Evolutionary conservation across 352 stramenopile species (phyloP).

Genomic region (Phytophthora tentaculata): DNA sequence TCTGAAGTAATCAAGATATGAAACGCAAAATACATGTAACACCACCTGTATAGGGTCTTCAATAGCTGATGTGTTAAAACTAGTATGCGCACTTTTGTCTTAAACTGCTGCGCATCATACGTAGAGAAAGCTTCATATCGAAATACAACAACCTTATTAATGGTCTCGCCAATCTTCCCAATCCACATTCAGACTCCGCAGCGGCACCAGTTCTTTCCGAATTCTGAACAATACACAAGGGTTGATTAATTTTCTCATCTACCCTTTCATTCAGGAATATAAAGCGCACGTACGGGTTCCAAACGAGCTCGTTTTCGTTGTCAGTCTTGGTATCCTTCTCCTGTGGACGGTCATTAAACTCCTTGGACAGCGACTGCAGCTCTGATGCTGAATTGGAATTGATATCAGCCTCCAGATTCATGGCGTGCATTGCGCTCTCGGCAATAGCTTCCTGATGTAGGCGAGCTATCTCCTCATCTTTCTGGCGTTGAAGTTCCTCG

Average conservation of each 20-base stretch:
- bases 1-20: no score
- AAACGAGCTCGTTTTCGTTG: conserved; percentile 79
- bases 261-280: background rate
- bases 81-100: no score
- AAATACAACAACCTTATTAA: conserved; percentile 23
- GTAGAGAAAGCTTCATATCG: conserved; percentile 1
- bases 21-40: no score
- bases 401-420: conserved; percentile 77
- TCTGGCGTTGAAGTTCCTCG: conserved; percentile 69
- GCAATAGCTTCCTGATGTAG: conserved; percentile 76
- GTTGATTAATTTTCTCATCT: conserved; percentile 1
- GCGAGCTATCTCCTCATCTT: conserved; percentile 71
- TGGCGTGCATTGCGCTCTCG: conserved; percentile 73
- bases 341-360: conserved; percentile 53
- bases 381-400: conserved; percentile 50
- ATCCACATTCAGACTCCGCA: conserved; percentile 81
- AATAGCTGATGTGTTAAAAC: no score
- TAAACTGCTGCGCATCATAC: no score
- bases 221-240: conserved; percentile 42
- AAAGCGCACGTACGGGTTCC: conserved; percentile 80
- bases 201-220: conserved; percentile 74
- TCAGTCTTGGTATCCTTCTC: conserved; percentile 68
- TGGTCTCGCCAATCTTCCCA: conserved; percentile 88
- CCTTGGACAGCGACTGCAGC: conserved; percentile 67
- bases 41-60: no score